A percentile compares a stretch with the other conserved stretches of the same genome.
Conservation (phyloP, 1,284 basidiomycete species). For the Tilletiaria anomala region DNA sequence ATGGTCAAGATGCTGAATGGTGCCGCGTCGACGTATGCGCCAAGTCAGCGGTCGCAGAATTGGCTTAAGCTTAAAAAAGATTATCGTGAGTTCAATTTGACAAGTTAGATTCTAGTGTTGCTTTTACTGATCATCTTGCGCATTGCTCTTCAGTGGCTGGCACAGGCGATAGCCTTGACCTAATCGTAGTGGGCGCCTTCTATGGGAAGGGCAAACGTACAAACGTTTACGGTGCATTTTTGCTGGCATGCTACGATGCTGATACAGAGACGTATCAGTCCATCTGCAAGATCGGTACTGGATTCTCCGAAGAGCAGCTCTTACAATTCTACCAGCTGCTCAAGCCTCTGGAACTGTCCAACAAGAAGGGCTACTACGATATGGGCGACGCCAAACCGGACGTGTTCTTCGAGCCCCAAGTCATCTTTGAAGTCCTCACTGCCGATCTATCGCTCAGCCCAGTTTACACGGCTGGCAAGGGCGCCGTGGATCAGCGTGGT, state of each 20-base stretch:
- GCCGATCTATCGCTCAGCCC: conserved; percentile 93
- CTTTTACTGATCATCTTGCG: background rate
- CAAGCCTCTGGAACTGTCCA: conserved; percentile 61
- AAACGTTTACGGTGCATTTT: conserved; percentile 36
- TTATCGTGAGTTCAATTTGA: conserved; percentile 15
- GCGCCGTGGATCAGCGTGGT: conserved; percentile 44
- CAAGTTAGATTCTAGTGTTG: too few species aligned
- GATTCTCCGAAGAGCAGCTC: conserved; percentile 71
- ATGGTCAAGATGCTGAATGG: conserved; percentile 96
- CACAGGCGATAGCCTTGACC: conserved; percentile 88
- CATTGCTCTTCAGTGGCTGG: conserved; percentile 62
- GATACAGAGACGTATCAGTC: conserved; percentile 33
- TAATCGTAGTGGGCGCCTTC: conserved; percentile 91
- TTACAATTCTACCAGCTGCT: conserved; percentile 65
- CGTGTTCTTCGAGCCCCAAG: conserved; percentile 30
- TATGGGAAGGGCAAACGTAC: conserved; percentile 96
- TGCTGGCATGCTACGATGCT: conserved; percentile 33
- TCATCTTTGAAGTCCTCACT: conserved; percentile 96
- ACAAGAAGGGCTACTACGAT: conserved; percentile 46
- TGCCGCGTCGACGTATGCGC: conserved; percentile 82
- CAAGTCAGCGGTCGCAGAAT: conserved; percentile 82
- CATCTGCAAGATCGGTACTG: conserved; percentile 90
- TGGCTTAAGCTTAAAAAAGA: conserved; percentile 64
- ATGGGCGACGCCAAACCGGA: conserved; percentile 44
- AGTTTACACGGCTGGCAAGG: conserved; percentile 91